Conservation (phyloP, 306 rosid species). For the Geum urbanum region DNA sequence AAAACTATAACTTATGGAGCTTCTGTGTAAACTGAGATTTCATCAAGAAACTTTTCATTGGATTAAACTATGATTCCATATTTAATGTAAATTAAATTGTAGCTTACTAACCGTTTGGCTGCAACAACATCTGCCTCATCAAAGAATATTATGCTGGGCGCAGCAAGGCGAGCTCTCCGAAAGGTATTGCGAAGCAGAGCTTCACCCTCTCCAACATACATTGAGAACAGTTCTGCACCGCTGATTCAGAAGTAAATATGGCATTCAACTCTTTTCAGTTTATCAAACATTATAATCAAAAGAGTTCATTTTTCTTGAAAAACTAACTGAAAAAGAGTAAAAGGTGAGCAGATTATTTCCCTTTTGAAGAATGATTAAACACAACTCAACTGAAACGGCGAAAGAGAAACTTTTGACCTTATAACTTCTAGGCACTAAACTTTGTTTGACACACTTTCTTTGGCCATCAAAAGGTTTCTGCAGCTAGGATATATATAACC, state of each 20-base stretch:
- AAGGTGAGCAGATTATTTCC: not conserved
- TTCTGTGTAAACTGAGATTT: not conserved
- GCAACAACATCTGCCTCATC: conserved; percentile 93
- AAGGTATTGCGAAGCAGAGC: conserved; percentile 77
- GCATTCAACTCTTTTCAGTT: not conserved
- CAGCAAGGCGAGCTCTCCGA: conserved; percentile 81
- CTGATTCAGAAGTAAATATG: conserved; percentile 42
- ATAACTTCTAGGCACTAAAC: not conserved
- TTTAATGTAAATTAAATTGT: too few relatives aligned
- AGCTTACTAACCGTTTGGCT: conserved; percentile 69
- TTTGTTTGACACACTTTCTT: not conserved
- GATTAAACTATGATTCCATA: too few relatives aligned
- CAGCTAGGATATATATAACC: not conserved
- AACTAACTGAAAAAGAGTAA: not conserved
- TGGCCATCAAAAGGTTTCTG: not conserved
- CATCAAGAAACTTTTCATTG: not conserved
- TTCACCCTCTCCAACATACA: conserved; percentile 98
- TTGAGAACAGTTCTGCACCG: conserved; percentile 87
- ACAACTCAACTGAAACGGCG: not conserved
- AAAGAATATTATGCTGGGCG: conserved; percentile 84
- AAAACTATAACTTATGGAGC: conserved; percentile 3
- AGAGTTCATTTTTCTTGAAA: conserved; percentile 3
- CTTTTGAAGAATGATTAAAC: not conserved
- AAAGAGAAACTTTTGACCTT: not conserved
- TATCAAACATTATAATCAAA: too few relatives aligned